Conservation (phyloP, 164 flowering plant genomes). For the Vitis cinerea region DNA sequence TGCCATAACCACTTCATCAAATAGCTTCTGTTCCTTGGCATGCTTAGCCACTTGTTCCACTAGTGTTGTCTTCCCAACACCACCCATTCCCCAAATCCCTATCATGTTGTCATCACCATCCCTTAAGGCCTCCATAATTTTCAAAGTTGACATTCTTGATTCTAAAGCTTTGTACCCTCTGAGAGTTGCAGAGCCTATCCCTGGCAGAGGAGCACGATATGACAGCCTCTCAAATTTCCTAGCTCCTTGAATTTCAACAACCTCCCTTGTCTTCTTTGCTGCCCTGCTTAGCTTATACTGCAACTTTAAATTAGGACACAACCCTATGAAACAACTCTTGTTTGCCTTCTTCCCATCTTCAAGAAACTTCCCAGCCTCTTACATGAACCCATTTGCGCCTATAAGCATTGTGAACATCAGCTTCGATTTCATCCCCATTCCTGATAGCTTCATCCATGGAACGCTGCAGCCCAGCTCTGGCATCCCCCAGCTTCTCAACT, state of each 20-base stretch:
- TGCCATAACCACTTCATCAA: no score
- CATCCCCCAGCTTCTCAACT: background rate
- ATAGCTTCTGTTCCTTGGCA: no score
- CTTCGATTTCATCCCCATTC: slow-evolving; percentile 2
- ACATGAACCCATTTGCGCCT: background rate
- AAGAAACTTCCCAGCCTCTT: background rate
- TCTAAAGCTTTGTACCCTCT: background rate
- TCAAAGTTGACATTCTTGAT: no score
- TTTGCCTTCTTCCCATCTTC: background rate
- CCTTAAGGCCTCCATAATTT: no score
- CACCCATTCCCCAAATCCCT: no score
- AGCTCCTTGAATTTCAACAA: background rate
- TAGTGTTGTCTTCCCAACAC: no score
- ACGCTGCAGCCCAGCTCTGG: background rate
- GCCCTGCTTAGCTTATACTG: background rate
- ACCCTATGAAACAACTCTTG: background rate
- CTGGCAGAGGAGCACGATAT: background rate
- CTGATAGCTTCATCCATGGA: background rate
- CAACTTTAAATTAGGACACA: background rate
- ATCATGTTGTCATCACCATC: no score
- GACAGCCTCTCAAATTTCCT: background rate
- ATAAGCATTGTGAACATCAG: background rate
- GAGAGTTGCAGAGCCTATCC: background rate
- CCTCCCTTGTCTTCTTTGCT: background rate
- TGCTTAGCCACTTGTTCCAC: no score